Percentiles rank a stretch among this genome's conserved stretches.
These are phyloP conservation scores for Hysterium pulicare DNA, from an alignment of 2,329 filamentous ascomycete species.

Conservation along the genomic window DNA sequence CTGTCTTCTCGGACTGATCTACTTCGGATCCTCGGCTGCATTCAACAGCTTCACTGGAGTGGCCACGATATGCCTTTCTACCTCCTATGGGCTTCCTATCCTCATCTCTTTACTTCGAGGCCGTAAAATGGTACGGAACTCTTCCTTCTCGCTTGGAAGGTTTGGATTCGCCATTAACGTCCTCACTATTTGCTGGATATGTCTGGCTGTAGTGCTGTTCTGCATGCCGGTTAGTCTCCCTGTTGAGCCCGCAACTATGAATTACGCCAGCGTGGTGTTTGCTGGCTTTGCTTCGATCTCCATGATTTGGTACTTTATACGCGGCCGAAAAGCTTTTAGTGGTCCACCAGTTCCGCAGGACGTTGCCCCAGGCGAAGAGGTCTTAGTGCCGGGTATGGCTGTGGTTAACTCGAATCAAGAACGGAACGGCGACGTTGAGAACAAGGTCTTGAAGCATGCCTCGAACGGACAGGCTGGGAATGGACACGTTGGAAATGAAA, in stretches of 20 bases:
- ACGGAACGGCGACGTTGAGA: slow-evolving; percentile 21
- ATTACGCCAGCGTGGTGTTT: slow-evolving; percentile 42
- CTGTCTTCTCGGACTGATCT: slow-evolving; percentile 71
- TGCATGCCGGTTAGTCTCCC: slow-evolving; percentile 62
- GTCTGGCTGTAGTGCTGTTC: slow-evolving; percentile 67
- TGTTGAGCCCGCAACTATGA: slow-evolving; percentile 40
- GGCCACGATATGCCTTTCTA: slow-evolving; percentile 73
- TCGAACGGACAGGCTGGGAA: neutral
- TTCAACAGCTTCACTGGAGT: slow-evolving; percentile 80
- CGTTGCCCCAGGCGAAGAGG: slow-evolving; percentile 31
- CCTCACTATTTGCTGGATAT: slow-evolving; percentile 67
- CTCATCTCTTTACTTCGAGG: slow-evolving; percentile 66
- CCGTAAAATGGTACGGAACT: slow-evolving; percentile 63
- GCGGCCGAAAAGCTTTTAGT: slow-evolving; percentile 36
- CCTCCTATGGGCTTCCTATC: slow-evolving; percentile 73
- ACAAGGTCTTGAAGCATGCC: slow-evolving; percentile 5
- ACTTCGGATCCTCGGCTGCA: slow-evolving; percentile 72
- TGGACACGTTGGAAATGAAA: neutral
- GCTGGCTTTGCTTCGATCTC: slow-evolving; percentile 38
- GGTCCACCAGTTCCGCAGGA: slow-evolving; percentile 37
- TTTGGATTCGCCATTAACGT: slow-evolving; percentile 68
- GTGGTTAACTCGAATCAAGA: slow-evolving; percentile 26
- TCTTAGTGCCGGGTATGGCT: slow-evolving; percentile 29
- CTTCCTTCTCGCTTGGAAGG: slow-evolving; percentile 64
- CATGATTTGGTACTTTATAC: slow-evolving; percentile 35